Percentiles rank a stretch among this genome's conserved stretches.
These are phyloP conservation scores for Arctostaphylos glauca DNA, from an alignment of 148 eudicot genomes.

Conservation along the genomic window DNA sequence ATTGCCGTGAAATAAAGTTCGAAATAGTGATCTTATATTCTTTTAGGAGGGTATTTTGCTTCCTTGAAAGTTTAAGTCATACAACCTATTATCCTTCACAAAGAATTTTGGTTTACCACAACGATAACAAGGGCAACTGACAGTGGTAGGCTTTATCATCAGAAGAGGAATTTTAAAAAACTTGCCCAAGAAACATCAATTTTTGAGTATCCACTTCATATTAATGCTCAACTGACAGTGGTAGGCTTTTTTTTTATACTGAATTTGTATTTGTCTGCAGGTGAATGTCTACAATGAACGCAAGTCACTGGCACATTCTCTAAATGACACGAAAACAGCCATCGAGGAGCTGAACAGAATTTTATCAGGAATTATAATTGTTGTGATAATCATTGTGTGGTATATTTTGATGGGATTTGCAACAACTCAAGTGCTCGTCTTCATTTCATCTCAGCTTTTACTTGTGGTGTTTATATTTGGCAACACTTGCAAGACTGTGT, in stretches of 20 bases:
- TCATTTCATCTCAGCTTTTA: constrained; percentile 69
- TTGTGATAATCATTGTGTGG: constrained; percentile 58
- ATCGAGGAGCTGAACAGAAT: constrained; percentile 70
- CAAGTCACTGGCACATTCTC: constrained; percentile 71
- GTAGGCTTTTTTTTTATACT: not conserved
- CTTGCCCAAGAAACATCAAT: not conserved
- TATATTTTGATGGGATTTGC: constrained; percentile 68
- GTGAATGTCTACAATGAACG: constrained; percentile 67
- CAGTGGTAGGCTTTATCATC: no score
- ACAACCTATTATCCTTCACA: constrained; percentile 2
- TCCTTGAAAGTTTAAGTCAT: not conserved
- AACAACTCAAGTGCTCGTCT: constrained; percentile 64
- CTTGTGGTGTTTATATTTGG: constrained; percentile 69
- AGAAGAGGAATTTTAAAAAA: no score
- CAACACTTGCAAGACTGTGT: constrained; percentile 57
- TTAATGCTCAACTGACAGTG: not conserved
- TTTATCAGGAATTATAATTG: constrained; percentile 37
- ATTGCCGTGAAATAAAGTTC: not conserved
- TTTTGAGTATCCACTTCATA: not conserved
- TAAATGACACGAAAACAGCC: constrained; percentile 81
- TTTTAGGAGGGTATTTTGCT: not conserved
- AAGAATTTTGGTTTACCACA: not conserved
- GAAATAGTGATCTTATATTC: not conserved
- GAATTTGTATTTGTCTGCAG: constrained; percentile 28
- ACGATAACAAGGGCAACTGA: not conserved